A percentile compares a stretch with the other conserved stretches of the same genome.
Conservation (phyloP, 2,329 filamentous ascomycete genomes). For the Ophiostoma angusticollis region DNA sequence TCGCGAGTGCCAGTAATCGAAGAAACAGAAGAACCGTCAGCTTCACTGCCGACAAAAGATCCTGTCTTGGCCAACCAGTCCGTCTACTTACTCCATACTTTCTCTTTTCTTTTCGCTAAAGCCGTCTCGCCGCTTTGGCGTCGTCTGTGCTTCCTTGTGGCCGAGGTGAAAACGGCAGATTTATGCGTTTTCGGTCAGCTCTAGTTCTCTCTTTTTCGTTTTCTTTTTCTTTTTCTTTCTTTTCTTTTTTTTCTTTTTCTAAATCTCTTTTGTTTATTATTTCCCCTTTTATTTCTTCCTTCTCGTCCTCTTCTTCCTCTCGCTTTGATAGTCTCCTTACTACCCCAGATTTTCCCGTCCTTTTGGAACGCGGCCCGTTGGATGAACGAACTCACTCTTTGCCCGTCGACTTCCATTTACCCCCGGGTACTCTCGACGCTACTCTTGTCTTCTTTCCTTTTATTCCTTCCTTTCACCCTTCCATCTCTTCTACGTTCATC, state of each 20-base stretch:
- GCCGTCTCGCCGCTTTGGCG: neutral
- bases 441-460: neutral
- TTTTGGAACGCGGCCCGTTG: constrained; percentile 6
- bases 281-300: neutral
- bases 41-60: too few species aligned
- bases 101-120: neutral
- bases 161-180: too few species aligned
- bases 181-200: neutral
- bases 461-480: neutral
- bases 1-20: too few species aligned
- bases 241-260: neutral
- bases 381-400: too few species aligned
- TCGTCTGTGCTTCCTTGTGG: neutral
- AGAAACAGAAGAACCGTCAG: too few species aligned
- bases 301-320: neutral
- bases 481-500: too few species aligned
- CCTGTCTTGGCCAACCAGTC: too few species aligned
- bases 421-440: too few species aligned
- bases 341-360: constrained; percentile 6
- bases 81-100: too few species aligned
- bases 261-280: neutral
- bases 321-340: neutral
- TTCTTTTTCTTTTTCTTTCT: neutral
- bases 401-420: too few species aligned
- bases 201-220: neutral